Evolutionary conservation across 768 basidiomycete species (phyloP).

Genomic region (Trichaptum fuscoviolaceum): DNA sequence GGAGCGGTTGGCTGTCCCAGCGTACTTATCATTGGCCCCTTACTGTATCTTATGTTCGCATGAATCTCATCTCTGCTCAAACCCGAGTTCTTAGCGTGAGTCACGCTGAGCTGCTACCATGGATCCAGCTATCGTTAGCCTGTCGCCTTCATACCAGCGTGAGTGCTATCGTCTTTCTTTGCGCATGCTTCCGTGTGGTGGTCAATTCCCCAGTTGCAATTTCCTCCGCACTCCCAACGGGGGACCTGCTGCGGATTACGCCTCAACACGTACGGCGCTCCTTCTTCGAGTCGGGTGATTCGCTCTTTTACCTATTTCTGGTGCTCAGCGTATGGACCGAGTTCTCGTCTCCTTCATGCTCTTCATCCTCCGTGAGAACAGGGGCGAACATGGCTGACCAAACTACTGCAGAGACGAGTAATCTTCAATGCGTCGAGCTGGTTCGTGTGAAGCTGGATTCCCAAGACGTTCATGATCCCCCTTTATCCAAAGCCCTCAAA

Average conservation of each 20-base stretch:
- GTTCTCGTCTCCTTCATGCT: slow-evolving; percentile 68
- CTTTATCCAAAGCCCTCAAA: background rate
- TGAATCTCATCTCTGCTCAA: background rate
- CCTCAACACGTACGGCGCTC: background rate
- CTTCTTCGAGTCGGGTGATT: background rate
- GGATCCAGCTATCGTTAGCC: too few species aligned
- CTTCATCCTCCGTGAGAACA: slow-evolving; percentile 82
- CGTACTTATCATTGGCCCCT: background rate
- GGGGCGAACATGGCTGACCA: background rate
- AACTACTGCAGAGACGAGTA: background rate
- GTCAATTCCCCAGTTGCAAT: background rate
- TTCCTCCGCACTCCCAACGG: background rate
- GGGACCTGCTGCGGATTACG: background rate
- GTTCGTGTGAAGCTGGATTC: background rate
- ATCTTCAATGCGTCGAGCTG: background rate
- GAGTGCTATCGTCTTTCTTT: background rate
- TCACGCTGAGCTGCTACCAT: background rate
- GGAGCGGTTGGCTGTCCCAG: background rate
- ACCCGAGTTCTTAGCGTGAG: background rate
- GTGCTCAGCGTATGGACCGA: background rate
- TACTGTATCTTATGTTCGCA: background rate
- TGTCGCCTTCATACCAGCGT: background rate
- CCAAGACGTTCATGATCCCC: background rate
- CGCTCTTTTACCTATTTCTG: background rate
- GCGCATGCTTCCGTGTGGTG: background rate